These are phyloP conservation scores for Paecilomyces dactylethromorphus DNA, from an alignment of 2,329 filamentous ascomycete species.

Conservation along the genomic window DNA sequence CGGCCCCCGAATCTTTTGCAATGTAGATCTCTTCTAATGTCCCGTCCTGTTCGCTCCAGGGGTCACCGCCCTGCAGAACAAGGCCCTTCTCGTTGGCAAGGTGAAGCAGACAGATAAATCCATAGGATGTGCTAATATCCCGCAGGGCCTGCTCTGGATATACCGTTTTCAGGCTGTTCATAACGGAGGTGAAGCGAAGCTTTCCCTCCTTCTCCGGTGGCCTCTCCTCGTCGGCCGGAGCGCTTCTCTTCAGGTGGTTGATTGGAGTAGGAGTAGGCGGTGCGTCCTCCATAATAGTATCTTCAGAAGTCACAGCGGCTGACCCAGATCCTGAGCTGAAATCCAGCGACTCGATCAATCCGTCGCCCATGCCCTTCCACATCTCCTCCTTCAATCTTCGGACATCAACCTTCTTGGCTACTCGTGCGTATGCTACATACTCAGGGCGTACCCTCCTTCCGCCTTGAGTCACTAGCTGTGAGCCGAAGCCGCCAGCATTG, in stretches of 20 bases:
- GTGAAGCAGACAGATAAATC: slow-evolving; percentile 84
- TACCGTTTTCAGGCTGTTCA: slow-evolving; percentile 79
- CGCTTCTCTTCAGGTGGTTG: slow-evolving; percentile 27
- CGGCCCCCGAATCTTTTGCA: slow-evolving; percentile 31
- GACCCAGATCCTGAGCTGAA: slow-evolving; percentile 23
- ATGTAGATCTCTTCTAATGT: slow-evolving; percentile 41
- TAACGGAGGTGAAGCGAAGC: slow-evolving; percentile 83
- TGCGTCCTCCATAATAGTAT: slow-evolving; percentile 3
- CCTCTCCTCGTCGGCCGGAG: slow-evolving; percentile 21
- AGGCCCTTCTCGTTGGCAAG: slow-evolving; percentile 90
- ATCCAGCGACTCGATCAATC: slow-evolving; percentile 29
- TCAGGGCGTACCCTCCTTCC: slow-evolving; percentile 53
- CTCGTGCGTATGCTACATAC: slow-evolving; percentile 59
- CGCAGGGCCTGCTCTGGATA: slow-evolving; percentile 82
- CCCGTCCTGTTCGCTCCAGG: slow-evolving; percentile 19
- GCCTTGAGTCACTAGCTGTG: slow-evolving; percentile 57
- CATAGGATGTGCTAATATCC: slow-evolving; percentile 88
- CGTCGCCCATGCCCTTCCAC: slow-evolving; percentile 55
- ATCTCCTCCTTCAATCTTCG: slow-evolving; percentile 58
- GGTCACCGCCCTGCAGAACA: slow-evolving; percentile 59
- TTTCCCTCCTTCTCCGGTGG: slow-evolving; percentile 42
- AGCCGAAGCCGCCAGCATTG: slow-evolving; percentile 52
- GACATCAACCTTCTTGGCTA: slow-evolving; percentile 63
- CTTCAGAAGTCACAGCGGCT: slow-evolving; percentile 15
- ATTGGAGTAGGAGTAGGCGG: slow-evolving; percentile 18